Evolutionary conservation across 208 protist species (phyloP).

Genomic region (Leptomonas seymouri): DNA sequence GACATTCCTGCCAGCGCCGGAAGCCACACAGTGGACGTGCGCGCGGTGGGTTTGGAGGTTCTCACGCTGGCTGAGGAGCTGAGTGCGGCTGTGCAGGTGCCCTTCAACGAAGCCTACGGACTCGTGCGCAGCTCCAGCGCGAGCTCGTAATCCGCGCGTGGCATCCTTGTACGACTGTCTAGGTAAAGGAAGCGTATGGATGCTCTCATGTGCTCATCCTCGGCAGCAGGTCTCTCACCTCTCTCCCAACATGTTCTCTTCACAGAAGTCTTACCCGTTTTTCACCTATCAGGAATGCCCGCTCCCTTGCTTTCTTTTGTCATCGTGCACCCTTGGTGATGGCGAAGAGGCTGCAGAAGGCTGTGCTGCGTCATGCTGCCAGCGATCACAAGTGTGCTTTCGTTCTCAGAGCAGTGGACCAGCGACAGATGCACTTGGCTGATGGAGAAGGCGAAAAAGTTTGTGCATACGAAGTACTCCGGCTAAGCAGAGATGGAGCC

Average conservation of each 20-base stretch:
- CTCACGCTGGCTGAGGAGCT: conserved; percentile 63
- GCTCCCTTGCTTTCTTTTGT: conserved; percentile 1
- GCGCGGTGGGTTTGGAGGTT: conserved; percentile 65
- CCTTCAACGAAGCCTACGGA: conserved; percentile 75
- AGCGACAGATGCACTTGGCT: too few relatives aligned
- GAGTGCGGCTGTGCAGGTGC: conserved; percentile 39
- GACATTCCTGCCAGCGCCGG: conserved; percentile 59
- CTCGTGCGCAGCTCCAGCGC: conserved; percentile 1
- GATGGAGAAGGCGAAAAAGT: neutral
- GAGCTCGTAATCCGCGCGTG: neutral
- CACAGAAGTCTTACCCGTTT: conserved; percentile 9
- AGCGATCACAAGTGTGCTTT: too few relatives aligned
- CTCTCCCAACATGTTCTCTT: conserved; percentile 4
- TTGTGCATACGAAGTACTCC: too few relatives aligned
- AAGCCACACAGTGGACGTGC: conserved; percentile 63
- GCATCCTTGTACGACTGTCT: neutral
- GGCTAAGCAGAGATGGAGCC: too few relatives aligned
- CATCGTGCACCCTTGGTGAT: neutral
- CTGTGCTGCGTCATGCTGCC: neutral
- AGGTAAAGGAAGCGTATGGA: too few relatives aligned
- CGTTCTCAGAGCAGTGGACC: too few relatives aligned
- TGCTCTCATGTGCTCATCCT: neutral
- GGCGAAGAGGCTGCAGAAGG: neutral
- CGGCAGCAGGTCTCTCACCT: neutral
- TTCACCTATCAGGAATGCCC: neutral